Base-by-base conservation (phyloP, 2,329 filamentous ascomycete genomes). In the Claviceps paspali region DNA sequence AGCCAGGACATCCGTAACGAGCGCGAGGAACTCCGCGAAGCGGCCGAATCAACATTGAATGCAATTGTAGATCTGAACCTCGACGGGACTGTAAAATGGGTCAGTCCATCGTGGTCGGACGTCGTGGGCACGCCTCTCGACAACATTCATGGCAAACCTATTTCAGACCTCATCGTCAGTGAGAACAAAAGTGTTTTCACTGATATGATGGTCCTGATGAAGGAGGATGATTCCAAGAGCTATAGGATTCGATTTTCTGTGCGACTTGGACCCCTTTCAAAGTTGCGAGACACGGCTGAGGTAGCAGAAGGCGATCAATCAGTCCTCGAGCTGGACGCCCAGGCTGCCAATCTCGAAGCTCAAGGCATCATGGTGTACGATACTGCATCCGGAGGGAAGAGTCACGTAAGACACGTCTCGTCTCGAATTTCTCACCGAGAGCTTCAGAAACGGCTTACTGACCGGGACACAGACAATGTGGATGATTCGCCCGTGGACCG, bases 361-460 rank as follows among this genome's bases (percentile, higher is more conserved):
- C 91, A 98, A 60, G 91, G 91, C 17, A 98, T 98, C 52, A 93
- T 96, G 81, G 85, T 96, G 6, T 96, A 94, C 55, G 87, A 96
- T 56, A 77, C 82, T 43, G 73, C 81, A 10, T 83, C 85, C 27
- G 86, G 85, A 36, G 81, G 79, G 39, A 83, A 91, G 55, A 91
- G 84, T 52, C 88, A 96, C 67, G 85, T 92, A 72, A 67, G 82
- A 70, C 38, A 15, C 6, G 14, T 14, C 6, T 15, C 15, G 3
- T 6, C 4, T 26, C 18, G 14, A 10, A 10, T 9, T 14, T 8
- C 6, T 19, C 4, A 23, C 4, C n/a, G 8, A 33, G 11, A 8
- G 4, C 19, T 8, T n/a, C 15, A 27, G 10, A 18, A n/a, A 26
- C 27, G 33, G 23, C 24, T 21, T 36, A 37, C 42, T 43, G 31